phyloP scores from a whole-genome alignment of 2,329 filamentous ascomycete genomes.

The Polychaeton citri region DNA sequence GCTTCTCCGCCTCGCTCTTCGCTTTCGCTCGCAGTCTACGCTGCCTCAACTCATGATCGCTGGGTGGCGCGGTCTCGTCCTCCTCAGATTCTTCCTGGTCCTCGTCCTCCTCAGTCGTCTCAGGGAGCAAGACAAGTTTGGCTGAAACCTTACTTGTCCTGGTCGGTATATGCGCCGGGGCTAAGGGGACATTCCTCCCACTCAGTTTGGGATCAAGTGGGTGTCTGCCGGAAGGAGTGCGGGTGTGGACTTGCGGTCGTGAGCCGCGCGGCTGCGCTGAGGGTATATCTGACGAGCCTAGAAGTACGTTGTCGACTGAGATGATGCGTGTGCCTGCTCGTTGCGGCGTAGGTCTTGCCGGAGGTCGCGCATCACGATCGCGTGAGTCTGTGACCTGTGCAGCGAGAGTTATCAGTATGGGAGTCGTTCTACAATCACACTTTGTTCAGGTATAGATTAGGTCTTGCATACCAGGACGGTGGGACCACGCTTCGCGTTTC shows the following conservation, averaged over 20 bases:
- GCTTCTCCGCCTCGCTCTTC: conserved; percentile 86
- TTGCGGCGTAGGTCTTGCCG: conserved; percentile 8
- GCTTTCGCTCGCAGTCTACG: conserved; percentile 50
- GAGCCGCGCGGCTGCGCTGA: conserved; percentile 72
- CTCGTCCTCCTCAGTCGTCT: conserved; percentile 47
- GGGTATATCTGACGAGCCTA: conserved; percentile 87
- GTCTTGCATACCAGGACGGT: conserved; percentile 1
- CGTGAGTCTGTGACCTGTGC: not conserved
- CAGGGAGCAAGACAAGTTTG: conserved; percentile 88
- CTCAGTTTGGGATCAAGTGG: conserved; percentile 42
- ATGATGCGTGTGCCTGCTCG: conserved; percentile 53
- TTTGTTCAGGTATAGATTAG: too few species aligned
- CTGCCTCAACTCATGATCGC: conserved; percentile 54
- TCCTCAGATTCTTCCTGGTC: conserved; percentile 41
- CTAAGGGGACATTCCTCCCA: conserved; percentile 41
- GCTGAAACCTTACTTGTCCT: conserved; percentile 90
- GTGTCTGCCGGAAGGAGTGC: conserved; percentile 38
- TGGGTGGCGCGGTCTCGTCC: conserved; percentile 46
- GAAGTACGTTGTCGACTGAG: conserved; percentile 83
- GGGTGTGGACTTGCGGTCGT: conserved; percentile 32
- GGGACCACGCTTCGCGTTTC: conserved; percentile 2
- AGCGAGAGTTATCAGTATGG: not conserved
- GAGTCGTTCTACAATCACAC: not conserved
- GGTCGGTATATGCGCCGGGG: conserved; percentile 50
- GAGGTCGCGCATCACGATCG: not conserved